Conservation (phyloP, 2,329 filamentous ascomycete genomes). For the Fusarium devonianum region DNA sequence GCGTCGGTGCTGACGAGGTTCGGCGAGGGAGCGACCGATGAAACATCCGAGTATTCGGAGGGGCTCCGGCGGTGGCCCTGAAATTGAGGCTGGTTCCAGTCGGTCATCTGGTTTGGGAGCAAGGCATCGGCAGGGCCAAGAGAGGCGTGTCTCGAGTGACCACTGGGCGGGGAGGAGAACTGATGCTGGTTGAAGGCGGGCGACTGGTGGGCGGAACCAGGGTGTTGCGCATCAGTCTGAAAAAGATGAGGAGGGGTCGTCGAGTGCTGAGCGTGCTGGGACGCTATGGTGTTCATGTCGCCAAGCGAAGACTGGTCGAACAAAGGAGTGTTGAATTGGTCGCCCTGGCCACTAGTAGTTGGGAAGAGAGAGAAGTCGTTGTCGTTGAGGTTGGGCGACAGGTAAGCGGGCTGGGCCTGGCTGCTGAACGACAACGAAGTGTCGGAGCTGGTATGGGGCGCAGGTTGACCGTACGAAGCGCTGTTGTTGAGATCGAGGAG, state of each 20-base stretch:
- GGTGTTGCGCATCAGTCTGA: conserved; percentile 56
- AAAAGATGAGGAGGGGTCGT: conserved; percentile 64
- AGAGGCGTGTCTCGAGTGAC: conserved; percentile 64
- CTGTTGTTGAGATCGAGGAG: conserved; percentile 53
- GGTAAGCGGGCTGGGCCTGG: conserved; percentile 54
- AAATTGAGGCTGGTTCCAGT: conserved; percentile 69
- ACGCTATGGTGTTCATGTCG: conserved; percentile 62
- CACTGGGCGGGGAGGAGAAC: conserved; percentile 58
- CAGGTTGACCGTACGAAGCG: conserved; percentile 52
- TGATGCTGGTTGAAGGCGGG: conserved; percentile 64
- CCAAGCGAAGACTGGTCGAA: conserved; percentile 59
- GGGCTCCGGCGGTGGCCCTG: conserved; percentile 83
- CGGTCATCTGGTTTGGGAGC: conserved; percentile 58
- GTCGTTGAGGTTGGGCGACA: conserved; percentile 60
- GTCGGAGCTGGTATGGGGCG: conserved; percentile 47
- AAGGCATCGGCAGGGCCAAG: conserved; percentile 65
- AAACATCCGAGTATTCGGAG: conserved; percentile 93
- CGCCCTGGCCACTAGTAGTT: conserved; percentile 56
- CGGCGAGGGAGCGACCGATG: conserved; percentile 83
- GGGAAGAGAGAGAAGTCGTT: conserved; percentile 73
- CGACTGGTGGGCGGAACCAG: conserved; percentile 62
- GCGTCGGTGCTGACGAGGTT: conserved; percentile 79
- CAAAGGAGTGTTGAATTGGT: conserved; percentile 68
- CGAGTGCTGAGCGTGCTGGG: conserved; percentile 62
- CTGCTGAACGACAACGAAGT: conserved; percentile 51